These are phyloP conservation scores for Trichophyton benhamiae DNA, from an alignment of 2,329 filamentous ascomycete species.

Conservation along the genomic window DNA sequence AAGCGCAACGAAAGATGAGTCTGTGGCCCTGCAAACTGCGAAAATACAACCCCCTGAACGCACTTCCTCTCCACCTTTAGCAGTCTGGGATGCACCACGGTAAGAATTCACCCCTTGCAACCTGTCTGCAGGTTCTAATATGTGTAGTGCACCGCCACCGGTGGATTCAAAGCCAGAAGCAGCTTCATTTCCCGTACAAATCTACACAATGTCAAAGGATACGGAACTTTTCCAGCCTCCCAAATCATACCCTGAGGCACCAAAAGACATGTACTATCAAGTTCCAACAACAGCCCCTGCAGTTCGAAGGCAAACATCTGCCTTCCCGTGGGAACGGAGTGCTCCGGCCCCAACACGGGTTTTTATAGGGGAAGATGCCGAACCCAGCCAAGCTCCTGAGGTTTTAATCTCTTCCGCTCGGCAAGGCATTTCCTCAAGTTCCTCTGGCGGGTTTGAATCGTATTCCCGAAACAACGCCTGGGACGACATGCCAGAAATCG, in stretches of 20 bases:
- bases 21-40: background rate
- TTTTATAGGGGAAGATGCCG: slow-evolving; percentile 26
- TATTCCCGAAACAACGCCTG: slow-evolving; percentile 63
- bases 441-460: background rate
- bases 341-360: slow-evolving; percentile 47
- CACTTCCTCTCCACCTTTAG: slow-evolving; percentile 45
- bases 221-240: slow-evolving; percentile 65
- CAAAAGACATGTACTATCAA: slow-evolving; percentile 78
- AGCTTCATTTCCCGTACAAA: slow-evolving; percentile 62
- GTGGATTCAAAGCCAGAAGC: slow-evolving; percentile 68
- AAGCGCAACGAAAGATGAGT: background rate
- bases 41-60: slow-evolving; percentile 21
- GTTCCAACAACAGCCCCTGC: slow-evolving; percentile 51
- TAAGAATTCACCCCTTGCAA: slow-evolving; percentile 26
- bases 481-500: slow-evolving; percentile 83
- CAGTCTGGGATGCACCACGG: slow-evolving; percentile 52
- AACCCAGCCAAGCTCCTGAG: slow-evolving; percentile 3
- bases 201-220: slow-evolving; percentile 75
- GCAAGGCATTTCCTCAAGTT: background rate
- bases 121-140: slow-evolving; percentile 9
- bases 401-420: background rate
- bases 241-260: slow-evolving; percentile 64
- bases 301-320: slow-evolving; percentile 48
- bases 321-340: slow-evolving; percentile 84
- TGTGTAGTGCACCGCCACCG: slow-evolving; percentile 47